These are phyloP conservation scores for Puccinellia tenuiflora DNA, from an alignment of 176 grass and related monocot genomes.

Conservation along the genomic window DNA sequence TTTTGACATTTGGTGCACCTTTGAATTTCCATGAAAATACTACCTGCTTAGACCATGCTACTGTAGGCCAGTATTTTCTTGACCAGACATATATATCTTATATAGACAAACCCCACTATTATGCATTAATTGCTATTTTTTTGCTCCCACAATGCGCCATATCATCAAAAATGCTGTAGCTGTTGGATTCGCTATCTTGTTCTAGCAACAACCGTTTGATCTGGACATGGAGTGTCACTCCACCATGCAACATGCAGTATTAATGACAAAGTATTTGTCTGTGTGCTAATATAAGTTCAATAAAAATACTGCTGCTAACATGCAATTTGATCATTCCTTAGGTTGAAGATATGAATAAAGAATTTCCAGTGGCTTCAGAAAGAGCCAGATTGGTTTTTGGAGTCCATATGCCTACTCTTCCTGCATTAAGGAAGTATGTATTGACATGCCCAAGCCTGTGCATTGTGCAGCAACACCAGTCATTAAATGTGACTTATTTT, in stretches of 20 bases:
- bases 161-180: neutral
- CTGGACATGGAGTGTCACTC: too few species aligned
- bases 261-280: neutral
- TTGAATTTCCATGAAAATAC: neutral
- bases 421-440: conserved; percentile 83
- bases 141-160: neutral
- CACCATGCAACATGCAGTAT: too few species aligned
- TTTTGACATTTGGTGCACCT: neutral
- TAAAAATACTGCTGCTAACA: neutral
- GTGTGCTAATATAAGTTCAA: neutral
- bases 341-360: conserved; percentile 53
- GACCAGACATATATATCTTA: too few species aligned
- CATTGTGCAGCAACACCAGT: neutral
- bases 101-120: too few species aligned
- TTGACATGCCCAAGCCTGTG: neutral
- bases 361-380: conserved; percentile 44
- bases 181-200: neutral
- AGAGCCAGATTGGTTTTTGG: conserved; percentile 59
- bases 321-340: conserved; percentile 21
- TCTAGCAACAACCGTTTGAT: neutral
- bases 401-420: conserved; percentile 63
- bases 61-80: too few species aligned
- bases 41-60: neutral
- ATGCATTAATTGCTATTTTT: neutral
- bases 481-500: conserved; percentile 22